Base-by-base conservation (phyloP, 257 asterid genomes). In the Nyctanthes arbortristis region DNA sequence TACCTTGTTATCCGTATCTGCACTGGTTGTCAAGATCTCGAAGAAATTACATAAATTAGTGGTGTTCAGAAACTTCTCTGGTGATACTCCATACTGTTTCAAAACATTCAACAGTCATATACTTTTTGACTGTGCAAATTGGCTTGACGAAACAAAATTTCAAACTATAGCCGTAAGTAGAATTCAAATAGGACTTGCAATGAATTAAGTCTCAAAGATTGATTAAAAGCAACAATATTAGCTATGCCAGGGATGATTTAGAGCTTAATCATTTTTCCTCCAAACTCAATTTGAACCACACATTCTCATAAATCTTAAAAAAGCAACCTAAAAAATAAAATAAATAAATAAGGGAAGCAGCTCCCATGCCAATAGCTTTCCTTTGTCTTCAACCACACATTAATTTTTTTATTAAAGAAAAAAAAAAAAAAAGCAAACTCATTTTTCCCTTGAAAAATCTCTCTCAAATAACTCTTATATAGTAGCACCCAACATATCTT, bases 81-180 rank as follows among this genome's bases (percentile, higher is more conserved):
- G 99, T 68, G 99, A 91, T 75, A 93, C 72, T 36, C 97, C 97
- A 54, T 80, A 93, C 99, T 89, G 90, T 71, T 71, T 58, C 54
- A 57, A 73, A 28, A n/a, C n/a, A 74, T 64, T 58, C 28, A 77
- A 75, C 9, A 35, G 70, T 72, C 7, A 36, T 20, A 60, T 5
- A 13, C 65, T 37, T 28, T 54, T 18, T 13, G 43, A 11, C 24
- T 7, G 32, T 58, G 43, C 31, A 28, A 52, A 49, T 6, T 30
- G 29, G 43, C 27, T 72, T 69, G 36, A 29, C 56, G 20, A 40
- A 78, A 68, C 31, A 14, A 63, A 27, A 32, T 12, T 52, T 20
- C 25, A 29, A 24, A 30, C 58, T 33, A 49, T 61, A 29, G 70
- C 69, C 52, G 47, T 59, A 67, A 47, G 62, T 31, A 73, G 55